A percentile compares a stretch with the other conserved stretches of the same genome.
Evolutionary conservation across 805 yeast species (phyloP).

Genomic region (Blastobotrys parvus): DNA sequence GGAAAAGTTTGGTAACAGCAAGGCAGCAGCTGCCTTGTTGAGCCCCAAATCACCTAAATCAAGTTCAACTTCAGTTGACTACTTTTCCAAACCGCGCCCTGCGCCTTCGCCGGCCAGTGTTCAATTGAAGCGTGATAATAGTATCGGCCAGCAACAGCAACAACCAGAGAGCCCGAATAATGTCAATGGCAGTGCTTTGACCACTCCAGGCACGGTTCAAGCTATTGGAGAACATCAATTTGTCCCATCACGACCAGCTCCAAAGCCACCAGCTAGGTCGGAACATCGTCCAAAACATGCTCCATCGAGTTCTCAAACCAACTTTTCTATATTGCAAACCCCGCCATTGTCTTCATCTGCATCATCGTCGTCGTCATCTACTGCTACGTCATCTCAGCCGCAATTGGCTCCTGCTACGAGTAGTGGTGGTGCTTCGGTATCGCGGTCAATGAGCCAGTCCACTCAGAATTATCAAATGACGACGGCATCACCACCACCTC

Average conservation of each 20-base stretch:
- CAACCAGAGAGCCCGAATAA: neutral
- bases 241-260: constrained; percentile 26
- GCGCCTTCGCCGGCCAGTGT: constrained; percentile 1
- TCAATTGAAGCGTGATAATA: neutral
- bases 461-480: neutral
- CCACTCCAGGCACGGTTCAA: constrained; percentile 6
- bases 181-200: neutral
- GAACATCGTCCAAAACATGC: constrained; percentile 4
- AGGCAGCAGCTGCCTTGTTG: constrained; percentile 6
- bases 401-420: neutral
- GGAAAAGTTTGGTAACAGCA: constrained; percentile 22
- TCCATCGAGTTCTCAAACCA: neutral
- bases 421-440: neutral
- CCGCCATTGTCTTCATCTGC: neutral
- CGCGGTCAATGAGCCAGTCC: neutral
- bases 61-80: constrained; percentile 1
- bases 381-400: neutral
- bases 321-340: neutral
- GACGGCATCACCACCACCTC: constrained; percentile 23
- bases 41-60: constrained; percentile 9
- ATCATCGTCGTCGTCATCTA: neutral
- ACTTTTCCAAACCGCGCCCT: constrained; percentile 4
- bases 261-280: constrained; percentile 21
- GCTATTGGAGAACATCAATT: constrained; percentile 9
- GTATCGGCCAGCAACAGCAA: neutral